Evolutionary conservation across 2,329 filamentous ascomycete genomes (phyloP).

Genomic region (Pestalotiopsis sp.): DNA sequence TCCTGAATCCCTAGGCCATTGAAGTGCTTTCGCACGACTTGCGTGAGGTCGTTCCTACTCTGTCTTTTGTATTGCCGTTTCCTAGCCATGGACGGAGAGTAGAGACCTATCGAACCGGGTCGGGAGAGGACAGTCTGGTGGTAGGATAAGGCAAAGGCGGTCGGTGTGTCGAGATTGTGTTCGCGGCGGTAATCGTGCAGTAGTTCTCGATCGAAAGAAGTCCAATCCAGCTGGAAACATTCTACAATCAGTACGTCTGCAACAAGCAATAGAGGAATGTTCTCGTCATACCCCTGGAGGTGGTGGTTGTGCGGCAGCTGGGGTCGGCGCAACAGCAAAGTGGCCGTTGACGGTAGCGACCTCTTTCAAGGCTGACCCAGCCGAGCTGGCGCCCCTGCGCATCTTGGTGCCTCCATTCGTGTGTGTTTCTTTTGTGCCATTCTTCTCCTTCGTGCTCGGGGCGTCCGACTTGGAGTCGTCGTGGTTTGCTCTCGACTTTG

Average conservation of each 20-base stretch:
- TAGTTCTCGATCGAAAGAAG: conserved; percentile 64
- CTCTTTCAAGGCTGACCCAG: conserved; percentile 49
- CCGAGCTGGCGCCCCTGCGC: conserved; percentile 55
- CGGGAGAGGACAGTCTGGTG: conserved; percentile 63
- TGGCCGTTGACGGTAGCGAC: conserved; percentile 35
- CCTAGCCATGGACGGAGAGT: conserved; percentile 76
- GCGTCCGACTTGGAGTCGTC: conserved; percentile 37
- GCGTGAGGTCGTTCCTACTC: conserved; percentile 71
- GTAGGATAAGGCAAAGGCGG: conserved; percentile 67
- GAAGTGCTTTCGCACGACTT: conserved; percentile 79
- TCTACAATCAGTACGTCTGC: conserved; percentile 16
- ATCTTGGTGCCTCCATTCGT: conserved; percentile 50
- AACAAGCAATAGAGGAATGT: conserved; percentile 1
- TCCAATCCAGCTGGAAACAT: conserved; percentile 60
- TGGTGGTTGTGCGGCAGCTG: conserved; percentile 22
- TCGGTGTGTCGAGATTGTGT: conserved; percentile 70
- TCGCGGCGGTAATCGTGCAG: conserved; percentile 77
- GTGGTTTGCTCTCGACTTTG: conserved; percentile 32
- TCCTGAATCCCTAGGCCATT: conserved; percentile 78
- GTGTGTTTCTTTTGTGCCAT: conserved; percentile 32
- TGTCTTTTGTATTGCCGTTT: conserved; percentile 66
- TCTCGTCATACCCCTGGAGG: conserved; percentile 26
- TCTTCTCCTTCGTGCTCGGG: conserved; percentile 32
- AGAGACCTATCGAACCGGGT: conserved; percentile 65
- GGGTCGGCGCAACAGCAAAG: conserved; percentile 17